phyloP scores from a whole-genome alignment of 108 stramenopile genomes.

The Licmophora abbreviata region DNA sequence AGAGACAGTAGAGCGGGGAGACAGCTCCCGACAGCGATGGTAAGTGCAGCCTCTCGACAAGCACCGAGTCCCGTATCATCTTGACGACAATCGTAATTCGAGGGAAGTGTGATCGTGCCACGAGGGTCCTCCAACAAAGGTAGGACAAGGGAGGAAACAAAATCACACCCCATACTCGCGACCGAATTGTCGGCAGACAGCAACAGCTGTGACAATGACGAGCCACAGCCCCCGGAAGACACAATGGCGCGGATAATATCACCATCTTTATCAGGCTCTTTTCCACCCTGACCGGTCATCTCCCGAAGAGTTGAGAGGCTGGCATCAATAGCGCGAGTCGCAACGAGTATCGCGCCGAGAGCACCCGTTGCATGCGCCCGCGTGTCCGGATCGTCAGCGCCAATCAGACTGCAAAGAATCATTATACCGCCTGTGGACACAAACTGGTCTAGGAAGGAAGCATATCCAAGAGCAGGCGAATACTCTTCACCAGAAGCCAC shows the following conservation, averaged over 20 bases:
- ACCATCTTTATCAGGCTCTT: conserved; percentile 37
- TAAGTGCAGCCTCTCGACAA: conserved; percentile 70
- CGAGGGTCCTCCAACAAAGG: conserved; percentile 50
- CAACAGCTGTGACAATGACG: conserved; percentile 60
- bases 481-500: conserved; percentile 27
- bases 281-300: conserved; percentile 33
- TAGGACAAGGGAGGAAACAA: conserved; percentile 46
- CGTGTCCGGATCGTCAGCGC: conserved; percentile 69
- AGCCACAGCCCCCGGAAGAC: conserved; percentile 59
- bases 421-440: conserved; percentile 64
- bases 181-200: conserved; percentile 70
- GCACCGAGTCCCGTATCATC: conserved; percentile 32
- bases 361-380: conserved; percentile 69
- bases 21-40: conserved; percentile 47
- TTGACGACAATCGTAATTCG: conserved; percentile 25
- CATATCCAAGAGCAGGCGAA: conserved; percentile 24
- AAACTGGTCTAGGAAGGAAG: conserved; percentile 54
- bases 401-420: conserved; percentile 67
- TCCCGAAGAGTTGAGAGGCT: conserved; percentile 24
- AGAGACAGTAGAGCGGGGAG: conserved; percentile 40
- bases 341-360: conserved; percentile 42
- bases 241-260: conserved; percentile 60
- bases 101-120: conserved; percentile 23
- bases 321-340: conserved; percentile 54
- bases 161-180: conserved; percentile 62